A percentile compares a stretch with the other conserved stretches of the same genome.
Evolutionary conservation across 1,284 basidiomycete genomes (phyloP).

Genomic region (Ganoderma sinense): DNA sequence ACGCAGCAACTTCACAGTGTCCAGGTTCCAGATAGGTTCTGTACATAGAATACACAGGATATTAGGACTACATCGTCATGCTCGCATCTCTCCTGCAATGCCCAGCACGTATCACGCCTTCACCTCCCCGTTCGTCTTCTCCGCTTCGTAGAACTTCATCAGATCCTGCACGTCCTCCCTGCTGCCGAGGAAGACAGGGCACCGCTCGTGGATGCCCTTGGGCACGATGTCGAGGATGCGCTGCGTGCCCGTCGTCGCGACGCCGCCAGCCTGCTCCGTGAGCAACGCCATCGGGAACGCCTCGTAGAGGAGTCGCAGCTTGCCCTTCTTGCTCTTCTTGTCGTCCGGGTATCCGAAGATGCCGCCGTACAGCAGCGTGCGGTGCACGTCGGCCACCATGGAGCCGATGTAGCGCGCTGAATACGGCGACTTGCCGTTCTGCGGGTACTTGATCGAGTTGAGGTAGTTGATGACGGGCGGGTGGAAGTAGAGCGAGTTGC

Average conservation of each 20-base stretch:
- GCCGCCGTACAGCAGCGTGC: constrained; percentile 96
- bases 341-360: constrained; percentile 99
- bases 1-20: not conserved
- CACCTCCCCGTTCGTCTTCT: constrained; percentile 31
- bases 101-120: constrained; percentile 23
- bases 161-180: constrained; percentile 95
- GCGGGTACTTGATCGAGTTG: constrained; percentile 93
- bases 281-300: constrained; percentile 99
- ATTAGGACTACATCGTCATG: constrained; percentile 17
- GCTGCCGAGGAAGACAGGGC: constrained; percentile 94
- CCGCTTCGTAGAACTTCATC: constrained; percentile 74
- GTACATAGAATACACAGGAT: constrained; percentile 28
- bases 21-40: constrained; percentile 13
- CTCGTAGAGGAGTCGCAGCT: constrained; percentile 95
- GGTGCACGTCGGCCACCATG: constrained; percentile 98
- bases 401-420: constrained; percentile 97
- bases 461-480: constrained; percentile 88
- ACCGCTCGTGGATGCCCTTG: constrained; percentile 90
- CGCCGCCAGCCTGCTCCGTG: constrained; percentile 95
- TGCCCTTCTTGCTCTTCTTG: constrained; percentile 97
- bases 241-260: constrained; percentile 93
- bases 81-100: not conserved
- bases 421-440: constrained; percentile 81
- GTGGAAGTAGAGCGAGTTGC: constrained; percentile 96
- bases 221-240: constrained; percentile 95